Percentiles rank a stretch among this genome's conserved stretches.
These are phyloP conservation scores for Phanerochaete carnosa DNA, from an alignment of 768 basidiomycete genomes.

Conservation along the genomic window DNA sequence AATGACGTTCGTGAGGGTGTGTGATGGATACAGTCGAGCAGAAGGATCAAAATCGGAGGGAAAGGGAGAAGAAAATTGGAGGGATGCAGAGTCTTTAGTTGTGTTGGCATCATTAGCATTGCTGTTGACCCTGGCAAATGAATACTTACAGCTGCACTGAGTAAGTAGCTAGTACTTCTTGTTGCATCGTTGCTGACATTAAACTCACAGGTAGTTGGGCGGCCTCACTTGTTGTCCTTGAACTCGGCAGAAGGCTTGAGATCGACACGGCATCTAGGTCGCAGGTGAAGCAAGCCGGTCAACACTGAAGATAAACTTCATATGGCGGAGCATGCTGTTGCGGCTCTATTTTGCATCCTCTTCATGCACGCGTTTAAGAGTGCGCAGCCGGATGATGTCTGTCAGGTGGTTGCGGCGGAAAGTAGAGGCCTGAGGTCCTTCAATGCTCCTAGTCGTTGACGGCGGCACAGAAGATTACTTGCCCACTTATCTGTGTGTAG, in stretches of 20 bases:
- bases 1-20: constrained; percentile 60
- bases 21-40: constrained; percentile 65
- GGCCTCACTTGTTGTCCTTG: constrained; percentile 43
- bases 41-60: constrained; percentile 73
- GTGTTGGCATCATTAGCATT: constrained; percentile 19
- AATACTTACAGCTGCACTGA: constrained; percentile 29
- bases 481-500: constrained; percentile 66
- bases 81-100: no score
- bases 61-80: constrained; percentile 54
- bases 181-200: constrained; percentile 26
- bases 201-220: constrained; percentile 37
- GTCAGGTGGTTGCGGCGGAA: constrained; percentile 75
- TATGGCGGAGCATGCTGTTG: constrained; percentile 76
- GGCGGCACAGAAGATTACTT: no score
- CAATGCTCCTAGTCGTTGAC: constrained; percentile 57
- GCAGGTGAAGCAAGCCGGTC: constrained; percentile 57
- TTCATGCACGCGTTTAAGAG: constrained; percentile 76
- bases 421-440: constrained; percentile 80
- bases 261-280: constrained; percentile 47
- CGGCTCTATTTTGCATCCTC: constrained; percentile 61
- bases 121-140: constrained; percentile 14
- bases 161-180: constrained; percentile 34
- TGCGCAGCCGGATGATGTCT: constrained; percentile 77
- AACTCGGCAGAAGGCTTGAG: no score
- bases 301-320: constrained; percentile 88